These are phyloP conservation scores for Eucommia ulmoides DNA, from an alignment of 257 asterid species.

Conservation along the genomic window DNA sequence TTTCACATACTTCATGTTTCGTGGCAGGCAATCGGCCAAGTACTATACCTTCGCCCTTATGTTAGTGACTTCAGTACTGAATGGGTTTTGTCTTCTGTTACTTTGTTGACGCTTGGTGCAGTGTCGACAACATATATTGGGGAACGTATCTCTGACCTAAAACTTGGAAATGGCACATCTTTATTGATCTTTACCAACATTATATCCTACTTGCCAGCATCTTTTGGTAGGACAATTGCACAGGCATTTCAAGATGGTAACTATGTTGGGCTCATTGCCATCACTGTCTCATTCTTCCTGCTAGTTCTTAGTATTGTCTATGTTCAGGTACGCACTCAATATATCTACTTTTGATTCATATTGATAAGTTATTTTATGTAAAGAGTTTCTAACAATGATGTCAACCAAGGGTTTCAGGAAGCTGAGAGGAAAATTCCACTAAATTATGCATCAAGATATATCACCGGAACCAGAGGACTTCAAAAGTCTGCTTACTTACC, in stretches of 20 bases:
- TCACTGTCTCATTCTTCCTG: conserved; percentile 56
- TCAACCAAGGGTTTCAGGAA: conserved; percentile 45
- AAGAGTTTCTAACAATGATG: conserved; percentile 10
- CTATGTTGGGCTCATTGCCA: conserved; percentile 70
- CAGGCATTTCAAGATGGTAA: conserved; percentile 82
- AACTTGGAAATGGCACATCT: conserved; percentile 95
- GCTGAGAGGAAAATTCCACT: conserved; percentile 97
- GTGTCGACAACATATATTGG: conserved; percentile 80
- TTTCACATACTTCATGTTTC: too few relatives aligned
- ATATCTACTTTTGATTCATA: conserved; percentile 3
- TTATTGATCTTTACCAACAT: conserved; percentile 92
- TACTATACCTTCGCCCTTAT: conserved; percentile 79
- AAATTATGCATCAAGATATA: conserved; percentile 81
- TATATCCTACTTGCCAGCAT: conserved; percentile 92
- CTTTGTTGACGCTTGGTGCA: conserved; percentile 74
- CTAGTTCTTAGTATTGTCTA: conserved; percentile 92
- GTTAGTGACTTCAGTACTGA: conserved; percentile 80
- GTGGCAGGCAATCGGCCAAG: conserved; percentile 95
- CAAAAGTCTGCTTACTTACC: conserved; percentile 92
- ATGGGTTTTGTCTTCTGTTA: conserved; percentile 77
- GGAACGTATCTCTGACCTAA: conserved; percentile 76
- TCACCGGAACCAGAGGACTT: conserved; percentile 54
- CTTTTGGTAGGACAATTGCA: conserved; percentile 87
- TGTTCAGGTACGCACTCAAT: conserved; percentile 55
- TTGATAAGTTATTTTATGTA: conserved; percentile 1